A percentile compares a stretch with the other conserved stretches of the same genome.
phyloP scores from a whole-genome alignment of 1,139 yeast species.

The Yamadazyma mexicana region DNA sequence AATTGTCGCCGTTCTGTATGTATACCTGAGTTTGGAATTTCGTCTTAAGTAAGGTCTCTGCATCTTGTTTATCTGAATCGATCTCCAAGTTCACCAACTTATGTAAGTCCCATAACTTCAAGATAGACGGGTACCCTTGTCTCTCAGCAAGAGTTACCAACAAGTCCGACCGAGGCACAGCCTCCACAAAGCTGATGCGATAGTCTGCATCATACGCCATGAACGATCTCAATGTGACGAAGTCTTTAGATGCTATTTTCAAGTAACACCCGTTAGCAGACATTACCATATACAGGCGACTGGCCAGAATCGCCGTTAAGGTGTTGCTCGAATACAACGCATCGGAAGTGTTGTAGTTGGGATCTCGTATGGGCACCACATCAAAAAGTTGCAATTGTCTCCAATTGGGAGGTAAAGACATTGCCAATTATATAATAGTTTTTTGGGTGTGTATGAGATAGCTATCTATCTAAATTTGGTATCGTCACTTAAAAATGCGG shows the following conservation, averaged over 20 bases:
- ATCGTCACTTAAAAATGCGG: no score
- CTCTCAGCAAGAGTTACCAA: constrained; percentile 73
- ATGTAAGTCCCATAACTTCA: constrained; percentile 73
- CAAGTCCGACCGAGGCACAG: constrained; percentile 47
- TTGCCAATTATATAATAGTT: no score
- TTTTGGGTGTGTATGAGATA: no score
- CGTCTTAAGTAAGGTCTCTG: constrained; percentile 33
- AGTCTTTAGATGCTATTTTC: constrained; percentile 55
- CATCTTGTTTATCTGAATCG: constrained; percentile 27
- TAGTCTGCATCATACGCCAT: constrained; percentile 66
- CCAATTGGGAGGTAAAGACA: constrained; percentile 54
- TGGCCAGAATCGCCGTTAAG: constrained; percentile 59
- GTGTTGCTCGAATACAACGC: constrained; percentile 81
- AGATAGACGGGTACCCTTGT: constrained; percentile 64
- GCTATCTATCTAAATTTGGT: background rate
- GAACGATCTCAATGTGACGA: constrained; percentile 48
- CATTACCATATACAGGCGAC: constrained; percentile 53
- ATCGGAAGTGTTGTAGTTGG: constrained; percentile 59
- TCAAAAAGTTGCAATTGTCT: constrained; percentile 89
- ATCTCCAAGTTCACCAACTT: constrained; percentile 36
- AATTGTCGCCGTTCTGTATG: constrained; percentile 55
- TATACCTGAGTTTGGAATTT: constrained; percentile 36
- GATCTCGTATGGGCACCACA: constrained; percentile 80
- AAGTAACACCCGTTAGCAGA: constrained; percentile 59
- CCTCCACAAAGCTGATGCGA: constrained; percentile 56